These are phyloP conservation scores for Colletotrichum tanaceti DNA, from an alignment of 2,329 filamentous ascomycete species.

Conservation along the genomic window DNA sequence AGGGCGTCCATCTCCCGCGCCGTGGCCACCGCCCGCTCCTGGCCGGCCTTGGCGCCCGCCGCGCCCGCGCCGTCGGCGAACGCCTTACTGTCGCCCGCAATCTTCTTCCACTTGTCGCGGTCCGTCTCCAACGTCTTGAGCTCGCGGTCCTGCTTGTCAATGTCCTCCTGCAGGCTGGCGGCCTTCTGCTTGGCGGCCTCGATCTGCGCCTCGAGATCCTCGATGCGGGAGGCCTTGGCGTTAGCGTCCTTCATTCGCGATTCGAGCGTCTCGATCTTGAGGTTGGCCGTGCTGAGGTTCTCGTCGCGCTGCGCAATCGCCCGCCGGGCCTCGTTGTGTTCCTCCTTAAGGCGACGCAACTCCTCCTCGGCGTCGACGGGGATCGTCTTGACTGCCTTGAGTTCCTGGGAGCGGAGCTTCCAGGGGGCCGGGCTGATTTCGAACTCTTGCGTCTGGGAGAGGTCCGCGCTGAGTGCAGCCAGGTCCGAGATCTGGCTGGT, in stretches of 20 bases:
- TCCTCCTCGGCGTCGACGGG: constrained; percentile 88
- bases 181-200: constrained; percentile 63
- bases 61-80: constrained; percentile 63
- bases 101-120: constrained; percentile 77
- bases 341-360: constrained; percentile 81
- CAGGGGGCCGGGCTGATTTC: constrained; percentile 82
- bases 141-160: constrained; percentile 75
- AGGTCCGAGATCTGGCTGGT: constrained; percentile 76
- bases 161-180: constrained; percentile 68
- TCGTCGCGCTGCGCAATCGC: constrained; percentile 80
- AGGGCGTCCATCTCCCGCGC: constrained; percentile 79
- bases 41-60: constrained; percentile 65
- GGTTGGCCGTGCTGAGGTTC: constrained; percentile 84
- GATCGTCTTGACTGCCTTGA: constrained; percentile 83
- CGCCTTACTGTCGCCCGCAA: constrained; percentile 70
- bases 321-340: constrained; percentile 81
- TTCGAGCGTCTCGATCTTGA: constrained; percentile 93
- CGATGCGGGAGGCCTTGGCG: constrained; percentile 78
- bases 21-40: constrained; percentile 76
- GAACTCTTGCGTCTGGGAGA: constrained; percentile 82
- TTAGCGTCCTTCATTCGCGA: constrained; percentile 86
- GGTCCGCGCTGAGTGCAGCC: constrained; percentile 74
- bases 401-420: constrained; percentile 82
- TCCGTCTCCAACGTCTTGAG: constrained; percentile 73
- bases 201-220: constrained; percentile 71